Conservation (phyloP, 2,329 filamentous ascomycete species). For the Didymella pomorum region DNA sequence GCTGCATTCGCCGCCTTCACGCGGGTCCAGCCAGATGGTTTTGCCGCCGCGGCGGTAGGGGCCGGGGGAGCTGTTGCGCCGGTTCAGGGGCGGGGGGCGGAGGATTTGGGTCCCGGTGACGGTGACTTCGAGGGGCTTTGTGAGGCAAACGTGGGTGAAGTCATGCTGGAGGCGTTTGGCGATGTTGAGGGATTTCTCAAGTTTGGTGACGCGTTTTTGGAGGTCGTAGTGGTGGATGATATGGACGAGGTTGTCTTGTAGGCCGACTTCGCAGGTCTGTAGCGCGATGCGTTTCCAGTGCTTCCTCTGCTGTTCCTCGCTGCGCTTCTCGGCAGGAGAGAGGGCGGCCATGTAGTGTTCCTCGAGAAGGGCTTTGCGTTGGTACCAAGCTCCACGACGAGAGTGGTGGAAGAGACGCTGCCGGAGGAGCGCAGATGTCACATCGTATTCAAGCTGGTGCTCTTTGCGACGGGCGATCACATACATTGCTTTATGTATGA, state of each 20-base stretch:
- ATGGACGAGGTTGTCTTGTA: conserved; percentile 90
- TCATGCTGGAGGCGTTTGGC: conserved; percentile 89
- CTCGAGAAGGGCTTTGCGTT: conserved; percentile 90
- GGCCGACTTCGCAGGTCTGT: conserved; percentile 81
- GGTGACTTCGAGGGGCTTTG: conserved; percentile 76
- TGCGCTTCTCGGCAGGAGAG: conserved; percentile 30
- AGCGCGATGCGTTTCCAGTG: conserved; percentile 82
- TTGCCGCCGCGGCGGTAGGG: conserved; percentile 65
- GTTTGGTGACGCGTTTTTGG: conserved; percentile 89
- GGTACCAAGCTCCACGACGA: conserved; percentile 90
- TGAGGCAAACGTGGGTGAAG: conserved; percentile 84
- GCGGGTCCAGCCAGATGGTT: conserved; percentile 87
- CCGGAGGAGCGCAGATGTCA: conserved; percentile 76
- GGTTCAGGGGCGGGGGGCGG: conserved; percentile 54
- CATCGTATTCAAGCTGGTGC: conserved; percentile 75
- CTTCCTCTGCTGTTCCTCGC: conserved; percentile 72
- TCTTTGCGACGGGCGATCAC: conserved; percentile 84
- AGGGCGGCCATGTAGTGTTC: conserved; percentile 85
- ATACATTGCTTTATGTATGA: conserved; percentile 85
- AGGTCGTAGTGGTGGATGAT: conserved; percentile 93
- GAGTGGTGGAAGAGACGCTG: conserved; percentile 87
- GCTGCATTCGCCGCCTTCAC: conserved; percentile 76
- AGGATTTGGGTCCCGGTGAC: conserved; percentile 82
- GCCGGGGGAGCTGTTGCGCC: conserved; percentile 40
- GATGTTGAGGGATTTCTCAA: conserved; percentile 84